phyloP scores from a whole-genome alignment of 257 asterid genomes.

The Jacaranda copaia region DNA sequence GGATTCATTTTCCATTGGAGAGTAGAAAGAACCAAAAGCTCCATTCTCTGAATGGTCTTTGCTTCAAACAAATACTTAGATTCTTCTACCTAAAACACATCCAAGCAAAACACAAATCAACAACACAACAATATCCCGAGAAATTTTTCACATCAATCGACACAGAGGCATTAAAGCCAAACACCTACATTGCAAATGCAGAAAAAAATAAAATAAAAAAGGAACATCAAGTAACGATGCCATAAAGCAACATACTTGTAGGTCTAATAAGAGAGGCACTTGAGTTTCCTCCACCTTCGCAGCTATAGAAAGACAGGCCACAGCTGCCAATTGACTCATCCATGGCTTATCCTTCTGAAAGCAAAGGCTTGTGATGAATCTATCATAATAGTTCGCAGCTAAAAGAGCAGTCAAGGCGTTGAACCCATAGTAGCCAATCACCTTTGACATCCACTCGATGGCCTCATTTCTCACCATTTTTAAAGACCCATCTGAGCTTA shows the following conservation, averaged over 20 bases:
- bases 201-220: neutral
- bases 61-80: slow-evolving; percentile 79
- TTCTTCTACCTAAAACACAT: slow-evolving; percentile 63
- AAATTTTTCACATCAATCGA: neutral
- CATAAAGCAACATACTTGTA: slow-evolving; percentile 66
- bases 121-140: slow-evolving; percentile 4
- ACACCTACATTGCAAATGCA: slow-evolving; percentile 39
- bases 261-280: slow-evolving; percentile 81
- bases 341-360: slow-evolving; percentile 93
- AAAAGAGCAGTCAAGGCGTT: slow-evolving; percentile 66
- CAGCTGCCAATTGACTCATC: slow-evolving; percentile 93
- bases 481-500: slow-evolving; percentile 54
- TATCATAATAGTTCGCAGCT: slow-evolving; percentile 73
- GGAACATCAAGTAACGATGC: neutral
- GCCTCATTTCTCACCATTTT: slow-evolving; percentile 62
- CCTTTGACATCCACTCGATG: slow-evolving; percentile 76
- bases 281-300: slow-evolving; percentile 95
- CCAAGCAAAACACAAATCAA: slow-evolving; percentile 33
- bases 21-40: slow-evolving; percentile 75
- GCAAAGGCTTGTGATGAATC: slow-evolving; percentile 61
- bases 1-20: slow-evolving; percentile 88
- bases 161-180: slow-evolving; percentile 43
- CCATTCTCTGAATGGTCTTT: slow-evolving; percentile 90
- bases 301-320: slow-evolving; percentile 95
- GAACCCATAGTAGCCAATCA: slow-evolving; percentile 65